Evolutionary conservation across 2,329 filamentous ascomycete species (phyloP).

Genomic region (Botryotinia narcissicola): DNA sequence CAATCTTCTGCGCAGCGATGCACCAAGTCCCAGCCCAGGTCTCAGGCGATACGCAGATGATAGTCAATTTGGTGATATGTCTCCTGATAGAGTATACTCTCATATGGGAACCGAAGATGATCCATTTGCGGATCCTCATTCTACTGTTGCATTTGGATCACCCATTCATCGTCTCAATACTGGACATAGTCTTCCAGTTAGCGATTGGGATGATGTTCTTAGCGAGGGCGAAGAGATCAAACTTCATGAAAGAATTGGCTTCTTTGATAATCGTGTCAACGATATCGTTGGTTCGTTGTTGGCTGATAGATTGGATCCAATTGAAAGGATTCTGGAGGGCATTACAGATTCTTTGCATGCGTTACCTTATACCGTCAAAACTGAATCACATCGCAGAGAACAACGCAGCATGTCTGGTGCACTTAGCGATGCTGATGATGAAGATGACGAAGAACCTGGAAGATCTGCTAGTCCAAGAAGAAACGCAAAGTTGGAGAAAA

Average conservation of each 20-base stretch:
- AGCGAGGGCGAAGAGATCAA: slow-evolving; percentile 81
- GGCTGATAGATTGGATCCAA: slow-evolving; percentile 71
- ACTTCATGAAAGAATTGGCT: slow-evolving; percentile 74
- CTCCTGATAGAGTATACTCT: slow-evolving; percentile 46
- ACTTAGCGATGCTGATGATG: slow-evolving; percentile 85
- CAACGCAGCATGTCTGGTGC: slow-evolving; percentile 70
- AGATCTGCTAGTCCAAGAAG: slow-evolving; percentile 75
- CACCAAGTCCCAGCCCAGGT: slow-evolving; percentile 69
- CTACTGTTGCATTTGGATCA: slow-evolving; percentile 49
- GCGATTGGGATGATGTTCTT: slow-evolving; percentile 90
- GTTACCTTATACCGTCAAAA: slow-evolving; percentile 49
- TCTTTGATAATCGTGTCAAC: slow-evolving; percentile 90
- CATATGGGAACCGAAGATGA: slow-evolving; percentile 45
- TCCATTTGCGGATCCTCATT: slow-evolving; percentile 35
- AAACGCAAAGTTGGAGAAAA: slow-evolving; percentile 79
- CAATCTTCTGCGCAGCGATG: slow-evolving; percentile 62
- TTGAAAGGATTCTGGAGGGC: slow-evolving; percentile 73
- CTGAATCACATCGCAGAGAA: slow-evolving; percentile 55
- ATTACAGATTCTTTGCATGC: slow-evolving; percentile 70
- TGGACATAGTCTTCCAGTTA: slow-evolving; percentile 64
- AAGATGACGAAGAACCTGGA: slow-evolving; percentile 65
- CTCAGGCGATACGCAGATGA: slow-evolving; percentile 29
- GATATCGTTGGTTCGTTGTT: slow-evolving; percentile 77
- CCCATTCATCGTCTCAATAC: slow-evolving; percentile 63
- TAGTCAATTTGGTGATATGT: slow-evolving; percentile 14